Evolutionary conservation across 2,329 filamentous ascomycete genomes (phyloP), one percentile per base, ranked within the genome.

Genomic region (Penicillium sp.): DNA sequence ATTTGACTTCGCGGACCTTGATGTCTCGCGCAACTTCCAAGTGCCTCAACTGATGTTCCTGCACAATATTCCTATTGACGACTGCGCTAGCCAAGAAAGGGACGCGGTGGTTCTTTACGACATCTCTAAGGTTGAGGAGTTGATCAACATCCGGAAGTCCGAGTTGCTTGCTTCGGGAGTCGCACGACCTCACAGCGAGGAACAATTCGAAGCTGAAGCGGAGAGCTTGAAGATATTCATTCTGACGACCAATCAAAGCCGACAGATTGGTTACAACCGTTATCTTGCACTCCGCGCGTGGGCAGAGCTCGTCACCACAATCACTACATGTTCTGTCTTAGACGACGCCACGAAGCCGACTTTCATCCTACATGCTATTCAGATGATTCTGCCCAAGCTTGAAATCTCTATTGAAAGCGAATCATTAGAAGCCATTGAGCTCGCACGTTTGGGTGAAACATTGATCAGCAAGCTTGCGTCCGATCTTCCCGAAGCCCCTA

Each of bases 311-410:
- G 79, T 96, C 51, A 87, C 93, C 55, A 87, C 97, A 25, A 90
- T 96, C 79, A 84, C 97, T 22, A 89, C 93, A 68, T 88, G 86
- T 59, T 92, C 92, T 66, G 90, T 95, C 56, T 89, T 96, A 73
- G 89, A 91, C 61, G 85, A 87, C 56, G 85, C 85, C 1, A 85
- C 85, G 33, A 89, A 89, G 71, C 88, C 88, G 5, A 87, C 89
- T 0, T 93, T 97, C 73, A 88, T 96, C 58, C 79, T 98, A 11
- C 92, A 96, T 73, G 89, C 91, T 0, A 82, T 99, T 5, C 93
- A 98, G 72, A 86, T 94, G 14, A 90, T 96, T 52, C 83, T 97
- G 6, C 93, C 95, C 0, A 96, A 92, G 65, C 84, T 99, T 13
- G 94, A 98, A 73, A 84, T 84, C 19, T 89, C 90, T 53, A 87